Conservation (phyloP, 305 asterid species). For the Stenogyne calaminthoides region DNA sequence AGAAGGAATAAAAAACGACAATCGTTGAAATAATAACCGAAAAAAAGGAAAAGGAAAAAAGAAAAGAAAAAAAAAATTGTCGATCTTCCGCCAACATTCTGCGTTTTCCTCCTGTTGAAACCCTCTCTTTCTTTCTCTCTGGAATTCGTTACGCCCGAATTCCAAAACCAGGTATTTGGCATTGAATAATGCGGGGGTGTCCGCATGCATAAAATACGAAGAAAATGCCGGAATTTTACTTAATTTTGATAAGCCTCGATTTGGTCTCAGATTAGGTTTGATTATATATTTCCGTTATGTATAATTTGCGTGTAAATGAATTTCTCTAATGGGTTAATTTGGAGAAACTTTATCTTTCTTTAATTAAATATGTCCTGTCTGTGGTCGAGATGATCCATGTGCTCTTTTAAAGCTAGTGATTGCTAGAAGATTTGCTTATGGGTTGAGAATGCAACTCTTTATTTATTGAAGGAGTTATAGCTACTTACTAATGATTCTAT, state of each 20-base stretch:
- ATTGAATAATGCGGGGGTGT: slow-evolving; percentile 18
- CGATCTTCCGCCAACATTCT: slow-evolving; percentile 33
- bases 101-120: slow-evolving; percentile 18
- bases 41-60: not conserved
- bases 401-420: slow-evolving; percentile 21
- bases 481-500: slow-evolving; percentile 4
- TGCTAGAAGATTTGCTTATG: not conserved
- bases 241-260: not conserved
- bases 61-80: not conserved
- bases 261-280: slow-evolving; percentile 19
- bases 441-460: slow-evolving; percentile 8
- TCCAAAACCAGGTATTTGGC: slow-evolving; percentile 37
- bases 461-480: slow-evolving; percentile 13
- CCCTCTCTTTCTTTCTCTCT: slow-evolving; percentile 27
- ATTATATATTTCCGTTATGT: not conserved
- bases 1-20: slow-evolving; percentile 9
- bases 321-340: slow-evolving; percentile 3
- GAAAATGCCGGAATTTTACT: slow-evolving; percentile 4
- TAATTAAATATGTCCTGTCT: slow-evolving; percentile 12
- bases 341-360: slow-evolving; percentile 19
- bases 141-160: slow-evolving; percentile 25
- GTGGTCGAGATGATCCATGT: slow-evolving; percentile 19
- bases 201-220: slow-evolving; percentile 14
- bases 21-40: slow-evolving; percentile 16
- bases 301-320: slow-evolving; percentile 1